Conservation (phyloP, 78 protist species). For the Mantamonas sphyraenae region DNA sequence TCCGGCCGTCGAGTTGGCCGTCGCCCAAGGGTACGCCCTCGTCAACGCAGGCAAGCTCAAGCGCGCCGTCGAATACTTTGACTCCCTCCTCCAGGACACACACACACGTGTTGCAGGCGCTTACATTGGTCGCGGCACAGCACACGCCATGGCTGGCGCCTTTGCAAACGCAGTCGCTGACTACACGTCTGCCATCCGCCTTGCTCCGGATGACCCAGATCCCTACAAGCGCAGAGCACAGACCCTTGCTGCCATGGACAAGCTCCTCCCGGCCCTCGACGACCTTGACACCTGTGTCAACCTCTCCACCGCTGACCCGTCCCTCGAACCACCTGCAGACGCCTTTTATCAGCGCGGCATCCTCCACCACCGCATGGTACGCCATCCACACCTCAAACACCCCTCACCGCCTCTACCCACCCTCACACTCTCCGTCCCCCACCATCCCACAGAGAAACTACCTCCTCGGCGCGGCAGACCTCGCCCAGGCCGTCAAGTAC, state of each 20-base stretch:
- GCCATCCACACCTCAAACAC: not conserved
- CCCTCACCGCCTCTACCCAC: too few species aligned
- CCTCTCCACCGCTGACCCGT: not conserved
- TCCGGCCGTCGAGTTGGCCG: too few species aligned
- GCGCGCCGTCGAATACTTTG: constrained; percentile 33
- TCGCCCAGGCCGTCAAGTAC: constrained; percentile 11
- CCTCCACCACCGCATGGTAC: constrained; percentile 12
- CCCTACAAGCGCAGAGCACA: constrained; percentile 46
- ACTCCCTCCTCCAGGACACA: constrained; percentile 14
- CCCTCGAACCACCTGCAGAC: too few species aligned
- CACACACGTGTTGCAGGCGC: constrained; percentile 36
- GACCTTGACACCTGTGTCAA: constrained; percentile 32
- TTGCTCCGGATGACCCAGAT: constrained; percentile 33
- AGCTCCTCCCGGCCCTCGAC: constrained; percentile 29
- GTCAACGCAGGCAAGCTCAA: constrained; percentile 33
- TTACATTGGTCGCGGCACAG: constrained; percentile 52
- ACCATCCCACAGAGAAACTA: constrained; percentile 18
- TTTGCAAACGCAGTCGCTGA: constrained; percentile 19
- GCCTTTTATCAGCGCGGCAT: constrained; percentile 35
- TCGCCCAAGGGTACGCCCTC: constrained; percentile 20
- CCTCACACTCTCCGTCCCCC: not conserved
- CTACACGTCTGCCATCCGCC: constrained; percentile 29
- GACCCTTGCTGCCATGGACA: constrained; percentile 18
- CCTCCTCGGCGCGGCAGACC: constrained; percentile 32
- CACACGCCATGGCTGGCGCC: constrained; percentile 31